Conservation (phyloP, 148 eudicot species). For the Fagopyrum tataricum region DNA sequence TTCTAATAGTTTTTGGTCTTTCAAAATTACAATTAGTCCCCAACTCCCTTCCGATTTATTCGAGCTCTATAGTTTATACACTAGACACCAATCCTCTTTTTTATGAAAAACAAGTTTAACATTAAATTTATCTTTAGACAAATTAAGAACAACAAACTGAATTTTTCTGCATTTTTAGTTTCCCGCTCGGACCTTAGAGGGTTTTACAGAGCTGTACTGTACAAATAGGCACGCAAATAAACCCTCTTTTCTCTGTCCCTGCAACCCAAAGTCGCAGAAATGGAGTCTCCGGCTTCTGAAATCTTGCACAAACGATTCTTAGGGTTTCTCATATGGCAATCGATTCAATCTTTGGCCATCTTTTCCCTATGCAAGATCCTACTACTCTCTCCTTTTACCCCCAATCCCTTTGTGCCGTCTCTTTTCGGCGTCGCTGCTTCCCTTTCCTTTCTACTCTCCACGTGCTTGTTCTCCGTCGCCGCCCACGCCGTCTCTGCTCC, state of each 20-base stretch:
- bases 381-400: slow-evolving; percentile 26
- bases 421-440: slow-evolving; percentile 22
- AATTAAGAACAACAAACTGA: no score
- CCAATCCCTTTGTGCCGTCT: slow-evolving; percentile 22
- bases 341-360: slow-evolving; percentile 40
- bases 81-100: no score
- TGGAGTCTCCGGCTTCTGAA: slow-evolving; percentile 9
- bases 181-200: background rate
- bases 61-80: no score
- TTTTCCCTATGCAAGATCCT: slow-evolving; percentile 34
- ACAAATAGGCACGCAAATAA: background rate
- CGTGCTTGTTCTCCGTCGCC: slow-evolving; percentile 31
- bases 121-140: no score
- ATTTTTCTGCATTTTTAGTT: background rate
- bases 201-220: background rate
- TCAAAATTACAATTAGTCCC: no score
- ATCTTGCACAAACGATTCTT: slow-evolving; percentile 39
- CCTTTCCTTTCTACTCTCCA: slow-evolving; percentile 34
- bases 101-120: no score
- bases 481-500: slow-evolving; percentile 35
- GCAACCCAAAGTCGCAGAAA: slow-evolving; percentile 6
- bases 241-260: background rate
- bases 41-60: no score
- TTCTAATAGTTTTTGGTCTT: no score
- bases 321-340: slow-evolving; percentile 78